These are phyloP conservation scores for Mycosphaerella sp. DNA, from an alignment of 2,329 filamentous ascomycete genomes.

Conservation along the genomic window DNA sequence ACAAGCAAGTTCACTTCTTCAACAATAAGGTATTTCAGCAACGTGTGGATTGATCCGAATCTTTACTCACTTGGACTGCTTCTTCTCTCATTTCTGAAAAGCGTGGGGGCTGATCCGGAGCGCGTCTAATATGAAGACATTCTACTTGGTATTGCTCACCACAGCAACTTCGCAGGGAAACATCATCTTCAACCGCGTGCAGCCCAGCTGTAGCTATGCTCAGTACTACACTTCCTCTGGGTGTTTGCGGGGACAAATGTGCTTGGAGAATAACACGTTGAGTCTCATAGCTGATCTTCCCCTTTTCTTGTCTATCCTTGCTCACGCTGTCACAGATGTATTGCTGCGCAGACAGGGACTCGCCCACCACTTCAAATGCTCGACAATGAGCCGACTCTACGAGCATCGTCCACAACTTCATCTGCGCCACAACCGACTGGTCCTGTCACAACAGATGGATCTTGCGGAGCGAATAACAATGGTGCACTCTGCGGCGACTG, in stretches of 20 bases:
- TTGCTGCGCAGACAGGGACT: background rate
- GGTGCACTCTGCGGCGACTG: conserved; percentile 49
- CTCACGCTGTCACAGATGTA: background rate
- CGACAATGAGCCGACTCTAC: background rate
- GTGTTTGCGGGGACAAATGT: conserved; percentile 39
- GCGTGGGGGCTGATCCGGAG: background rate
- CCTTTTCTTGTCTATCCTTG: background rate
- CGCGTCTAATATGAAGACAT: background rate
- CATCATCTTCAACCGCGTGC: conserved; percentile 45
- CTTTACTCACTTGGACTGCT: too few species aligned
- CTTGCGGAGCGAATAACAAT: conserved; percentile 47
- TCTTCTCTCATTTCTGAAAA: too few species aligned
- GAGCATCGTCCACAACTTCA: conserved; percentile 12
- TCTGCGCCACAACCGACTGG: conserved; percentile 24
- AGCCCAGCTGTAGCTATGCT: conserved; percentile 39
- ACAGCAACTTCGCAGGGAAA: conserved; percentile 35
- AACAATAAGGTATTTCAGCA: too few species aligned
- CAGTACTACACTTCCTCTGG: conserved; percentile 17
- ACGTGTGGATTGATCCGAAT: too few species aligned
- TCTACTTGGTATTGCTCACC: background rate
- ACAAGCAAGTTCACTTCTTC: too few species aligned
- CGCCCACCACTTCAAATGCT: conserved; percentile 3
- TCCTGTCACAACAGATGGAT: conserved; percentile 46
- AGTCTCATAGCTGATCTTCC: too few species aligned
- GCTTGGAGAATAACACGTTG: conserved; percentile 33